Base-by-base conservation (phyloP, 2,329 filamentous ascomycete species). In the Neurospora sp. region DNA sequence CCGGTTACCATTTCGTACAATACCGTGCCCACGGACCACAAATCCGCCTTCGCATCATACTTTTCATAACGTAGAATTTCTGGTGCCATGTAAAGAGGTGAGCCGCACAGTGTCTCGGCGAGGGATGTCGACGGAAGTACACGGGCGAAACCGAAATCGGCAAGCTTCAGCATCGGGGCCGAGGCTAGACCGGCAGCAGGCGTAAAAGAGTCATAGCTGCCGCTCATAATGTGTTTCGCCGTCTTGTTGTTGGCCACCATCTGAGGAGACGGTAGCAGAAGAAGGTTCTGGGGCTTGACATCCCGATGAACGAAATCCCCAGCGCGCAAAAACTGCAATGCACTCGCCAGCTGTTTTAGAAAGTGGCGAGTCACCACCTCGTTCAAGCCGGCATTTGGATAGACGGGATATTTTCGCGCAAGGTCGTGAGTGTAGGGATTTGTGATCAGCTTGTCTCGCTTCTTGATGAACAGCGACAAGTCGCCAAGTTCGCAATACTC, bases 341-440 rank as follows among this genome's bases (percentile, higher is more conserved):
- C 95, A 79, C 95, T 97, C 39, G 92, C 87, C 68, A 99, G 90
- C 80, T 99, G 96, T 80, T 98, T 97, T 70, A 97, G 84, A 77
- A 98, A 99, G 82, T 99, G 96, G 38, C 96, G 91, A 69, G 93
- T 93, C 74, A 99, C 87, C n/a, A 98, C 95, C 81, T 99, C 96
- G 79, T 98, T 91, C 62, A 99, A 85, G n/a, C 94, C 95, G 57
- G 93, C 93, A 71, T 89, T 89, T 5, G 88, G 84, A 23, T 91
- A 88, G 76, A 92, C 94, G 3, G 96, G 95, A 77, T 99, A 98
- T 79, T 97, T 97, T 77, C 90, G 87, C 72, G 96, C 93, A 89
- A 98, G 95, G 75, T 97, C 93, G 77, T 89, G 88, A 3, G 95
- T 96, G 68, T 92, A 91, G 37, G 91, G 89, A 78, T 97, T 91